Evolutionary conservation across 768 basidiomycete genomes (phyloP).

Genomic region (Suillus plorans): DNA sequence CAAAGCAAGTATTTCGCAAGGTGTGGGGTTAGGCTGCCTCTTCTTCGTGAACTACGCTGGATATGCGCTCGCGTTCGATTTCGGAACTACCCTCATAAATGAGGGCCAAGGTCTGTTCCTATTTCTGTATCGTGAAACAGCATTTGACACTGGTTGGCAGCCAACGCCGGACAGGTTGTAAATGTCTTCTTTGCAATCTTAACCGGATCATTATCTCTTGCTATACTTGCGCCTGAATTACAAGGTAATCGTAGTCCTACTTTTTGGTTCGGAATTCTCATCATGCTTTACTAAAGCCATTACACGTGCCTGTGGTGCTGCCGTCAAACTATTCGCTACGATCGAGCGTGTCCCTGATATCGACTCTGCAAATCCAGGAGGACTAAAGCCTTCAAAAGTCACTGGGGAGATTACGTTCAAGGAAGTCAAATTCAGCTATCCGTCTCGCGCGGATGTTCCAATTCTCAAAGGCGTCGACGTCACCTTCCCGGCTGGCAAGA

Average conservation of each 20-base stretch:
- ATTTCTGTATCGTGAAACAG: not conserved
- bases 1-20: slow-evolving; percentile 36
- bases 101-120: slow-evolving; percentile 22
- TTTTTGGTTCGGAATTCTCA: not conserved
- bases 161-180: slow-evolving; percentile 46
- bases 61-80: slow-evolving; percentile 43
- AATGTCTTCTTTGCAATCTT: slow-evolving; percentile 52
- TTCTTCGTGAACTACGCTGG: slow-evolving; percentile 48
- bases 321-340: slow-evolving; percentile 52
- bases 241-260: slow-evolving; percentile 26
- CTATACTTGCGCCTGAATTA: slow-evolving; percentile 52
- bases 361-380: slow-evolving; percentile 45
- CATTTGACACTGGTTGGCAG: slow-evolving; percentile 12
- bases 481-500: slow-evolving; percentile 43
- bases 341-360: slow-evolving; percentile 57
- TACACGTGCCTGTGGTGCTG: slow-evolving; percentile 49
- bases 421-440: slow-evolving; percentile 54
- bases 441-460: slow-evolving; percentile 44
- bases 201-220: slow-evolving; percentile 56
- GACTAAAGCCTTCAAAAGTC: slow-evolving; percentile 43
- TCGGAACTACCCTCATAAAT: slow-evolving; percentile 51
- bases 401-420: slow-evolving; percentile 47
- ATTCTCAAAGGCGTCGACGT: slow-evolving; percentile 46
- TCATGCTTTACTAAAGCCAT: slow-evolving; percentile 31
- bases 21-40: slow-evolving; percentile 41